phyloP scores from a whole-genome alignment of 2,329 filamentous ascomycete species.

The Diaporthe citriasiana region DNA sequence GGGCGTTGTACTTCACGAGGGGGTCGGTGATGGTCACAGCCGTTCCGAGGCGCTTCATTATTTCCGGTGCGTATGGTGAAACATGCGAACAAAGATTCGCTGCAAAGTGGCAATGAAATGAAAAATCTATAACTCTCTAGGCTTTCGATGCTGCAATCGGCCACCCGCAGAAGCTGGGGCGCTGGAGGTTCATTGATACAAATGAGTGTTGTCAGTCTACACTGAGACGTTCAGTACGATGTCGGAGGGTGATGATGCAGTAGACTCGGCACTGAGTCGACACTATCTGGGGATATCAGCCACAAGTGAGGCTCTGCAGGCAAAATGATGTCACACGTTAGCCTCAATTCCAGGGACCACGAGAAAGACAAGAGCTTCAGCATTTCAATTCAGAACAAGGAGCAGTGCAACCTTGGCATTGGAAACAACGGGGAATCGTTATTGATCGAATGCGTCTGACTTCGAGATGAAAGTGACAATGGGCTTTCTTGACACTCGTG shows the following conservation, averaged over 20 bases:
- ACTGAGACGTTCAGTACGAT: background rate
- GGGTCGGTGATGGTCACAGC: constrained; percentile 78
- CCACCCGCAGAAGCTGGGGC: background rate
- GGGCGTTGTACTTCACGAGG: constrained; percentile 80
- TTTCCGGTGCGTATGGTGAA: background rate
- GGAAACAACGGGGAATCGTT: background rate
- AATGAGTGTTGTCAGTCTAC: background rate
- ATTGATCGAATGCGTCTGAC: background rate
- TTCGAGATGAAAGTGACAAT: background rate
- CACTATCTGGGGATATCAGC: constrained; percentile 39
- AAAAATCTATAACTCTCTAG: background rate
- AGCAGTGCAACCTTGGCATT: constrained; percentile 5
- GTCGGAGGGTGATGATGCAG: constrained; percentile 31
- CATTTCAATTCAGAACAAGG: background rate
- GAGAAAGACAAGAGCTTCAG: constrained; percentile 4
- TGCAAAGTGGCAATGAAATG: background rate
- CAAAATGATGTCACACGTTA: constrained; percentile 42
- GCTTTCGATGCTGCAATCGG: background rate
- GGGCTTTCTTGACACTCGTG: background rate
- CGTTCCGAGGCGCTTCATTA: constrained; percentile 56
- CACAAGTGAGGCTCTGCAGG: constrained; percentile 32
- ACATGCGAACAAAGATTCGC: background rate
- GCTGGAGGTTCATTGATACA: background rate
- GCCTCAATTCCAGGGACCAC: background rate
- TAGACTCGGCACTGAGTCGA: constrained; percentile 15